Evolutionary conservation across 2,329 filamentous ascomycete genomes (phyloP).

Genomic region (Escovopsis sp.): DNA sequence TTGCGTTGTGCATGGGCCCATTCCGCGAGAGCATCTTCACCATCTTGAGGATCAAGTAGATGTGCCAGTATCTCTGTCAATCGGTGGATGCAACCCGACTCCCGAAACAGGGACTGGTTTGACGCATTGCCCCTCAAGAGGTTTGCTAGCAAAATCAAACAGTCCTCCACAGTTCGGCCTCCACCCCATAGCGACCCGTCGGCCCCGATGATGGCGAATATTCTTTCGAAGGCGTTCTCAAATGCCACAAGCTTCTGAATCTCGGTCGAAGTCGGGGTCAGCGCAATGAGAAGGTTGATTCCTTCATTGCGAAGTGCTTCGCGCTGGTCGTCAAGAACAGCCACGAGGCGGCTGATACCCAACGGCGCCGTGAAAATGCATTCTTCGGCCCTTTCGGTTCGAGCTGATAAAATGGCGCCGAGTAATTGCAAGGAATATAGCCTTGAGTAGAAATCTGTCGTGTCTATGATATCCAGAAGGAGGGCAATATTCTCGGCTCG

Average conservation of each 20-base stretch:
- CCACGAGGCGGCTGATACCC: conserved; percentile 74
- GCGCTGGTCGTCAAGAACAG: conserved; percentile 65
- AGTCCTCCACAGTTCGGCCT: conserved; percentile 81
- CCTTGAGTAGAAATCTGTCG: conserved; percentile 75
- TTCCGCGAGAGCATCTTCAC: conserved; percentile 44
- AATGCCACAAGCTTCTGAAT: conserved; percentile 93
- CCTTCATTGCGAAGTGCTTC: conserved; percentile 83
- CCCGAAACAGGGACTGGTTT: conserved; percentile 87
- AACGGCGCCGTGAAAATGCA: conserved; percentile 80
- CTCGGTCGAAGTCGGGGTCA: conserved; percentile 75
- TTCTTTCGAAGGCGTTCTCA: conserved; percentile 77
- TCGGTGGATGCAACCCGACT: conserved; percentile 67
- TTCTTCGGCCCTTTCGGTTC: conserved; percentile 86
- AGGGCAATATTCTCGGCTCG: conserved; percentile 91
- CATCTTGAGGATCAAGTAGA: conserved; percentile 35
- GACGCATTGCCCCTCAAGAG: conserved; percentile 73
- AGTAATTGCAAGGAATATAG: conserved; percentile 85
- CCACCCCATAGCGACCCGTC: conserved; percentile 76
- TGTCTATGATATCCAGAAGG: conserved; percentile 77
- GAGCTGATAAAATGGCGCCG: conserved; percentile 66
- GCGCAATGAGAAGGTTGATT: conserved; percentile 69
- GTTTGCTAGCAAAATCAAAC: conserved; percentile 78
- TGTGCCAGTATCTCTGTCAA: conserved; percentile 54
- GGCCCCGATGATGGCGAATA: conserved; percentile 65
- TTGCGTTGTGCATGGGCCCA: conserved; percentile 69